Conservation (phyloP, 352 stramenopile genomes). For the Globisporangium nodosum region DNA sequence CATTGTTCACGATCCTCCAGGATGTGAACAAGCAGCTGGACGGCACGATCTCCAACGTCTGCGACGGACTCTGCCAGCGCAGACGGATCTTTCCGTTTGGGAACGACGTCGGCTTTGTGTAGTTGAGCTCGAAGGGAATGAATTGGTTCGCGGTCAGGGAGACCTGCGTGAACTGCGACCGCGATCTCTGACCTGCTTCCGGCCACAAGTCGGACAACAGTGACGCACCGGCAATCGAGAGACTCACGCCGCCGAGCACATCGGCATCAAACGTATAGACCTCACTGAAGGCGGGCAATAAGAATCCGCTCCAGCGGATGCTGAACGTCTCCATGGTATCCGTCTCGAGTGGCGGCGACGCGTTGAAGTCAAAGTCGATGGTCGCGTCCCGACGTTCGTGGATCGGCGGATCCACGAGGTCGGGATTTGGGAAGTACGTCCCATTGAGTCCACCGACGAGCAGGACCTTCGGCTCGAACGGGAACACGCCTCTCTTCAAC, state of each 20-base stretch:
- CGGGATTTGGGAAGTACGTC: conserved; percentile 33
- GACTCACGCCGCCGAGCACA: conserved; percentile 24
- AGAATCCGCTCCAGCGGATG: conserved; percentile 45
- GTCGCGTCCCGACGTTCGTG: conserved; percentile 27
- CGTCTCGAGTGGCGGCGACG: conserved; percentile 22
- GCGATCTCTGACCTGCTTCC: conserved; percentile 9
- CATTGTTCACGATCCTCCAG: conserved; percentile 53
- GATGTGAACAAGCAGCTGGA: conserved; percentile 38
- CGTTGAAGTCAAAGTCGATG: conserved; percentile 47
- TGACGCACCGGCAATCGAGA: conserved; percentile 17
- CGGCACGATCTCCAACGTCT: conserved; percentile 34
- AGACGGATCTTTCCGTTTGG: conserved; percentile 32
- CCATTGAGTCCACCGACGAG: conserved; percentile 51
- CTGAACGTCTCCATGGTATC: conserved; percentile 51
- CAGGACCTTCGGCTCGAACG: conserved; percentile 44
- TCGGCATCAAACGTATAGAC: conserved; percentile 47
- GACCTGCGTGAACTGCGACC: conserved; percentile 10
- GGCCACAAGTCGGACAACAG: conserved; percentile 19
- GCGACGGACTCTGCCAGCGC: conserved; percentile 53
- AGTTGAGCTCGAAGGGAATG: conserved; percentile 41
- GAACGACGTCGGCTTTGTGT: conserved; percentile 31
- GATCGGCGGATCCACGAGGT: conserved; percentile 20
- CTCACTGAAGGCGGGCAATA: conserved; percentile 45
- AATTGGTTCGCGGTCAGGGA: conserved; percentile 30
- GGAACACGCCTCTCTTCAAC: conserved; percentile 14